Conservation (phyloP, 306 rosid genomes). For the Notholithocarpus densiflorus region DNA sequence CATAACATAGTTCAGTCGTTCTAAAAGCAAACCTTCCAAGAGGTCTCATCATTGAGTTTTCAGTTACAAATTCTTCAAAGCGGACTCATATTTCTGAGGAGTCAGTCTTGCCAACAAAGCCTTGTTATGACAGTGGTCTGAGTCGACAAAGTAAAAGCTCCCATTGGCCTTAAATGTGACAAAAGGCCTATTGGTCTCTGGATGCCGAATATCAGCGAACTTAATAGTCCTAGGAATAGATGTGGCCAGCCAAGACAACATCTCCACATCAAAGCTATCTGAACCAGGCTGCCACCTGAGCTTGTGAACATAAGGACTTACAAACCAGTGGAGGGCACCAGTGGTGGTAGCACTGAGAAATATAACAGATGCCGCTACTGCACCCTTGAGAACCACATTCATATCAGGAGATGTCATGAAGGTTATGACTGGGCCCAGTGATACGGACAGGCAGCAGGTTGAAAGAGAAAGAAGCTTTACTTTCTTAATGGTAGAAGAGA, state of each 20-base stretch:
- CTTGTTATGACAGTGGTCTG: conserved; percentile 80
- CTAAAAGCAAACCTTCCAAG: background rate
- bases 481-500: conserved; percentile 77
- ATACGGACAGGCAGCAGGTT: conserved; percentile 90
- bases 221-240: conserved; percentile 46
- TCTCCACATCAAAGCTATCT: conserved; percentile 78
- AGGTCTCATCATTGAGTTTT: background rate
- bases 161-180: conserved; percentile 85
- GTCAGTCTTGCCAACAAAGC: conserved; percentile 77
- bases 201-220: conserved; percentile 69
- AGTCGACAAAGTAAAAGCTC: conserved; percentile 65
- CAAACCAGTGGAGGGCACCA: conserved; percentile 78
- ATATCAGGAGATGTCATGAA: conserved; percentile 89
- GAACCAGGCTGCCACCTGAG: conserved; percentile 85
- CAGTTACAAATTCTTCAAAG: conserved; percentile 63
- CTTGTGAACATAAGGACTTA: conserved; percentile 82
- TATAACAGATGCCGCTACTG: conserved; percentile 76
- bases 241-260: conserved; percentile 80
- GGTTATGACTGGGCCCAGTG: conserved; percentile 86
- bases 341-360: conserved; percentile 78
- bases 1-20: background rate
- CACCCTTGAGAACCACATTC: conserved; percentile 94
- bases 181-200: conserved; percentile 75
- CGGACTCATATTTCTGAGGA: conserved; percentile 54
- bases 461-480: conserved; percentile 91